Evolutionary conservation across 768 basidiomycete species (phyloP).

Genomic region (Trametes gibbosa): DNA sequence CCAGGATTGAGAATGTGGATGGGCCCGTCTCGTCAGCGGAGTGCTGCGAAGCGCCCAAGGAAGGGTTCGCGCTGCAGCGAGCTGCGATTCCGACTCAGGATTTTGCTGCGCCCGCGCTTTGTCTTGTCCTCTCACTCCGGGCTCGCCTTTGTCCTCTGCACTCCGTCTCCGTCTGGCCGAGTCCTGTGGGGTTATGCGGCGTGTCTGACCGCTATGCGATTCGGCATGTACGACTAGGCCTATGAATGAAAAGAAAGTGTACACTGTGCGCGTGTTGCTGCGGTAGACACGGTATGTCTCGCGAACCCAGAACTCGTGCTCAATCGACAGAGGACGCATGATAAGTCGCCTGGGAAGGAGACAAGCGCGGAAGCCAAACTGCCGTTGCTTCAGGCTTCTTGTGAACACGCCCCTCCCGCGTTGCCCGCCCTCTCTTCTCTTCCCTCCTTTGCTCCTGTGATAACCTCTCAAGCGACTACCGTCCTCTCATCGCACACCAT

Average conservation of each 20-base stretch:
- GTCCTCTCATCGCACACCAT: slow-evolving; percentile 16
- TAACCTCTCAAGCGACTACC: slow-evolving; percentile 26
- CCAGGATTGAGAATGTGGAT: slow-evolving; percentile 17
- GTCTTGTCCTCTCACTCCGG: not conserved
- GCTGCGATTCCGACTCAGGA: too few relatives aligned
- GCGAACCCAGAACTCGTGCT: not conserved
- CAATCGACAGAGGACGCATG: not conserved
- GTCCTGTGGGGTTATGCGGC: not conserved
- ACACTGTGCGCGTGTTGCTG: slow-evolving; percentile 12
- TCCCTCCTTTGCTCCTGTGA: slow-evolving; percentile 19
- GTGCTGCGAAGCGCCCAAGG: not conserved
- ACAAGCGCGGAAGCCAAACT: not conserved
- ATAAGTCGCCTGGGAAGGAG: not conserved
- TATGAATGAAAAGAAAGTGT: not conserved
- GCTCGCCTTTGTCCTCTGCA: not conserved
- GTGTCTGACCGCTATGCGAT: not conserved
- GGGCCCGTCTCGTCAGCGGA: slow-evolving; percentile 19
- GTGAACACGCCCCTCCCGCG: slow-evolving; percentile 26
- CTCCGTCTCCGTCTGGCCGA: not conserved
- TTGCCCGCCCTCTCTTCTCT: slow-evolving; percentile 2
- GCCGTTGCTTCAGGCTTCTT: slow-evolving; percentile 18
- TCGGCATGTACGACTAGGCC: too few relatives aligned
- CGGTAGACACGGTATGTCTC: not conserved
- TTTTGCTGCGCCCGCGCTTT: not conserved
- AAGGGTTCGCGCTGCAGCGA: not conserved